phyloP scores from a whole-genome alignment of 2,329 filamentous ascomycete genomes.

The Alternaria tenuissima region DNA sequence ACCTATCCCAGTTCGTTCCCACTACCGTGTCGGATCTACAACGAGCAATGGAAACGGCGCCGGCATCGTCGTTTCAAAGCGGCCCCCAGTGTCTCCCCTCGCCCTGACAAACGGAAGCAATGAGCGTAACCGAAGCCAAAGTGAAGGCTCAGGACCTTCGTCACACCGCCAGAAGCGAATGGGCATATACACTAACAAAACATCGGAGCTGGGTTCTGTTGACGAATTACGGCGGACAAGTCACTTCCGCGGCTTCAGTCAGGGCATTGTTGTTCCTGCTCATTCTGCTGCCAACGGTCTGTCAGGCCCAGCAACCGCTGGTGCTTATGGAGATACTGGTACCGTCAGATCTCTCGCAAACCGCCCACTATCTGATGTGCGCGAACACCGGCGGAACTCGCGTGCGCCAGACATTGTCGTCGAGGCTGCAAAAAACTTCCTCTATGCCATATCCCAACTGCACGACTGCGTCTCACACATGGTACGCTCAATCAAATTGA shows the following conservation, averaged over 20 bases:
- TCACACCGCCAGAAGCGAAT: constrained; percentile 65
- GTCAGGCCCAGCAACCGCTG: constrained; percentile 44
- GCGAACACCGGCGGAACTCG: constrained; percentile 62
- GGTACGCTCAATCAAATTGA: constrained; percentile 47
- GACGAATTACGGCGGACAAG: constrained; percentile 62
- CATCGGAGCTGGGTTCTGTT: constrained; percentile 62
- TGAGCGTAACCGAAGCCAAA: constrained; percentile 71
- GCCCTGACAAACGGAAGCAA: constrained; percentile 70
- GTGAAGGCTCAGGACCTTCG: constrained; percentile 64
- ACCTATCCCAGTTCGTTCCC: constrained; percentile 80
- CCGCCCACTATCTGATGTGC: constrained; percentile 64
- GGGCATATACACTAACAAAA: constrained; percentile 67
- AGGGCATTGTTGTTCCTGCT: constrained; percentile 59
- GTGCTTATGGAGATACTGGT: constrained; percentile 45
- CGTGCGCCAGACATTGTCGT: constrained; percentile 60
- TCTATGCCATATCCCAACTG: constrained; percentile 64
- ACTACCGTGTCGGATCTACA: constrained; percentile 78
- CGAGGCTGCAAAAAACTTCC: constrained; percentile 64
- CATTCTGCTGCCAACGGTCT: constrained; percentile 36
- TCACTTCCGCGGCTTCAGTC: constrained; percentile 65
- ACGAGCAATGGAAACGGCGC: constrained; percentile 58
- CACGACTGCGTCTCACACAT: constrained; percentile 48
- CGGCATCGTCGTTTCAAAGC: constrained; percentile 60
- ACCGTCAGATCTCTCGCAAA: constrained; percentile 49
- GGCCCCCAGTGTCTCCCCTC: constrained; percentile 76